Conservation (phyloP, 2,329 filamentous ascomycete species). For the Colletotrichum tofieldiae region DNA sequence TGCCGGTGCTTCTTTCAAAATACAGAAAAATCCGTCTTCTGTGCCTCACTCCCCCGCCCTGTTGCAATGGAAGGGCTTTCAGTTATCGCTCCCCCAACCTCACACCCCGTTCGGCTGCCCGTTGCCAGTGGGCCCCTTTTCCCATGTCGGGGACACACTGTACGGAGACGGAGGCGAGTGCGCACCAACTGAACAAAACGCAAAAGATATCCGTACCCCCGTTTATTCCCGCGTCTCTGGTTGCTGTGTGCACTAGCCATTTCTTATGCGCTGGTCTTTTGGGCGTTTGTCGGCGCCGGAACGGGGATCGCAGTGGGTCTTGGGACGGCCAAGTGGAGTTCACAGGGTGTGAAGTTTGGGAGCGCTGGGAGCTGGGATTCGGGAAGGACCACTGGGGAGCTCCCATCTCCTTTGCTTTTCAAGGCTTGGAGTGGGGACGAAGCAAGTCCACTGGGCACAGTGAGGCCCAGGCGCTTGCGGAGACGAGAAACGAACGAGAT, state of each 20-base stretch:
- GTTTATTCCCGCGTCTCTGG: constrained; percentile 10
- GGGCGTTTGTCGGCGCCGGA: constrained; percentile 7
- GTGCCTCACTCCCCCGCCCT: neutral
- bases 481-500: constrained; percentile 23
- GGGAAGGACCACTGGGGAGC: constrained; percentile 1
- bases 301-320: constrained; percentile 4
- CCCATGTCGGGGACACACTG: neutral
- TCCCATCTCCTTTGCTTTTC: neutral
- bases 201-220: constrained; percentile 1
- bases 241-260: constrained; percentile 10
- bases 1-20: neutral
- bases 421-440: neutral
- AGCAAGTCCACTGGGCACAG: constrained; percentile 17
- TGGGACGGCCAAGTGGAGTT: neutral
- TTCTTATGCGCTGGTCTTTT: constrained; percentile 15
- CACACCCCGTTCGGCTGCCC: neutral
- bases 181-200: neutral
- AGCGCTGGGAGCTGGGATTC: constrained; percentile 8
- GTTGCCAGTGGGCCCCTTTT: neutral
- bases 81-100: neutral
- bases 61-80: neutral
- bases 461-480: constrained; percentile 21
- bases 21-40: too few relatives aligned
- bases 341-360: neutral
- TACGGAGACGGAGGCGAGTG: neutral